Conservation (phyloP, 306 rosid species). For the Geum urbanum region DNA sequence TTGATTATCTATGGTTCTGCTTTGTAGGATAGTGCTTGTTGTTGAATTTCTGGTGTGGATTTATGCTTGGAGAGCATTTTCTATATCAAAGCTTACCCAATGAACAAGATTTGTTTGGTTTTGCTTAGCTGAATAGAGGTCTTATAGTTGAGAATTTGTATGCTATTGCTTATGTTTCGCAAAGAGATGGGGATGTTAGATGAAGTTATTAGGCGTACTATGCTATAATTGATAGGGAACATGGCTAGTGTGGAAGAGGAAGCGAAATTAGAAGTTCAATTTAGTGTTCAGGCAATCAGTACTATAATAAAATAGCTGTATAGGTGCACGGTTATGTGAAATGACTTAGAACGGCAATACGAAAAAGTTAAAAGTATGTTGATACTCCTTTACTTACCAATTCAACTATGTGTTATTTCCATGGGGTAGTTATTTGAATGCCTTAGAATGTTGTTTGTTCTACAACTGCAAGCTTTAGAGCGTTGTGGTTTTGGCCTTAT, state of each 20-base stretch:
- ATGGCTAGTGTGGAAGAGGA: not conserved
- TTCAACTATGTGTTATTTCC: not conserved
- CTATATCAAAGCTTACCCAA: no score
- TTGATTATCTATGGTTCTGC: no score
- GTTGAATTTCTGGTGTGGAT: no score
- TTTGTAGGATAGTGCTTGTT: no score
- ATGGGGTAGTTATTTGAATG: not conserved
- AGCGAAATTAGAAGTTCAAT: not conserved
- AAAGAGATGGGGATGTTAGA: not conserved
- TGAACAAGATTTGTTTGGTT: no score
- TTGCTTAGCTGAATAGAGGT: not conserved
- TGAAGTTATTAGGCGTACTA: not conserved
- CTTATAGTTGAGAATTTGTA: not conserved
- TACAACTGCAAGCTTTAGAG: not conserved
- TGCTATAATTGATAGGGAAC: not conserved
- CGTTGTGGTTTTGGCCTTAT: not conserved
- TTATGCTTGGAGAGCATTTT: no score
- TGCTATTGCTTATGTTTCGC: not conserved
- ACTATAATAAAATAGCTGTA: not conserved
- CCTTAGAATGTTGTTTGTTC: slow-evolving; percentile 1
- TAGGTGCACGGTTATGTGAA: not conserved
- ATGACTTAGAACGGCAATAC: not conserved
- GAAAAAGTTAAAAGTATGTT: not conserved
- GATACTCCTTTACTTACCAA: not conserved
- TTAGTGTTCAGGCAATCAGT: not conserved